These are phyloP conservation scores for Triticum timopheevii DNA, from an alignment of 176 grass and related monocot genomes.

Conservation along the genomic window DNA sequence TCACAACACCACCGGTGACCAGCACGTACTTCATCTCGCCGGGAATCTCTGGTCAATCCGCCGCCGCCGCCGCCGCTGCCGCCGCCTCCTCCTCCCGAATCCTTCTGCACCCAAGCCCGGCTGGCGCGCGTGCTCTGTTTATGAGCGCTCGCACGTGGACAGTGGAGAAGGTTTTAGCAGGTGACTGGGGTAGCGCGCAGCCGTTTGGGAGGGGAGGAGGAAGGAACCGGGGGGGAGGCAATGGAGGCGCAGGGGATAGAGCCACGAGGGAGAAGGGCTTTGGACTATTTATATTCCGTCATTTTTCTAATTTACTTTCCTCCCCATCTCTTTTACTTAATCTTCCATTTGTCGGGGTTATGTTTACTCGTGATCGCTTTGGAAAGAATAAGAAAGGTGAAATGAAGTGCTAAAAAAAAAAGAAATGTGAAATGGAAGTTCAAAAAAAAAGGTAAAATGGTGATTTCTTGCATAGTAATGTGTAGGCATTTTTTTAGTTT, in stretches of 20 bases:
- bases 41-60: constrained; percentile 20
- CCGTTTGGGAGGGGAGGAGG: neutral
- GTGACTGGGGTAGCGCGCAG: neutral
- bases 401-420: too few relatives aligned
- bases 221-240: neutral
- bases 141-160: neutral
- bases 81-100: neutral
- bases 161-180: constrained; percentile 29
- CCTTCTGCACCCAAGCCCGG: constrained; percentile 6
- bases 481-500: too few relatives aligned
- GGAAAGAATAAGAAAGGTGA: neutral
- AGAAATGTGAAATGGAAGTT: neutral
- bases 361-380: neutral
- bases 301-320: neutral
- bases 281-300: constrained; percentile 30
- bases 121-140: neutral
- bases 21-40: constrained; percentile 68
- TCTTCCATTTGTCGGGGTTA: neutral
- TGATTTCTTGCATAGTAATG: too few relatives aligned
- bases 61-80: neutral
- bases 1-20: constrained; percentile 66
- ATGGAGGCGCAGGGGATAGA: constrained; percentile 37
- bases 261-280: constrained; percentile 22
- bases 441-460: too few relatives aligned
- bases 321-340: neutral